A percentile compares a stretch with the other conserved stretches of the same genome.
Conservation (phyloP, 768 basidiomycete genomes). For the Russula emetica region DNA sequence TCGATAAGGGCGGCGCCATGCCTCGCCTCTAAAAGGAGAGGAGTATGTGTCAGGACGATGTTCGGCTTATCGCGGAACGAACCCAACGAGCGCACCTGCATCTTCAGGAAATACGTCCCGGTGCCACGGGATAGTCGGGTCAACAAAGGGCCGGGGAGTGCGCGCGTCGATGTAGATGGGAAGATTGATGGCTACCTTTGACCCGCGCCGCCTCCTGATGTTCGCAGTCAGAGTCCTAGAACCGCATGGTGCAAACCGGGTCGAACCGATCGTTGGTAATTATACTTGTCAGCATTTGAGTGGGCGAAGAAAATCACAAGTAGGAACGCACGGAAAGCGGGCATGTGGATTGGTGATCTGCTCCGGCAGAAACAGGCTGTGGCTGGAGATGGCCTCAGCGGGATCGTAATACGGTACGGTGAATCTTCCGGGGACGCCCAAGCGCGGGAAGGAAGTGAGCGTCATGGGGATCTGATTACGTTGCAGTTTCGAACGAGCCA, state of each 20-base stretch:
- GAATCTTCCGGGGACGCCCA: slow-evolving; percentile 86
- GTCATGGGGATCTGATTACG: slow-evolving; percentile 87
- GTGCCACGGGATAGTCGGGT: slow-evolving; percentile 88
- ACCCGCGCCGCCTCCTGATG: slow-evolving; percentile 83
- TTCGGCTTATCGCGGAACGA: background rate
- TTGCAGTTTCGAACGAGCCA: slow-evolving; percentile 79
- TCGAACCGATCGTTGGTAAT: background rate
- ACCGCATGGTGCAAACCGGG: background rate
- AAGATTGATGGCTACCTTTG: slow-evolving; percentile 93
- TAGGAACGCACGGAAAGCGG: slow-evolving; percentile 84
- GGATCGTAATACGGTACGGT: slow-evolving; percentile 87
- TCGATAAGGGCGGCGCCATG: slow-evolving; percentile 81
- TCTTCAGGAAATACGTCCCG: slow-evolving; percentile 82
- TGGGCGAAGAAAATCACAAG: slow-evolving; percentile 1
- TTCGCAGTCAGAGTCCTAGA: slow-evolving; percentile 93
- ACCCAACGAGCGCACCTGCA: slow-evolving; percentile 47
- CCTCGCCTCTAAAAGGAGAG: slow-evolving; percentile 62
- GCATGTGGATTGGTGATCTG: slow-evolving; percentile 97
- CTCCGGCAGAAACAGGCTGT: slow-evolving; percentile 91
- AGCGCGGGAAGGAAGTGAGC: slow-evolving; percentile 89
- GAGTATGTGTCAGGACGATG: slow-evolving; percentile 17
- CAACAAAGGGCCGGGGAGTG: slow-evolving; percentile 86
- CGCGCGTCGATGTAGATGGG: slow-evolving; percentile 86
- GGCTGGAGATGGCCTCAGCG: slow-evolving; percentile 72
- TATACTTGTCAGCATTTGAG: background rate